phyloP scores from a whole-genome alignment of 371 early-diverging fungal species.

The Mortierella sp. region DNA sequence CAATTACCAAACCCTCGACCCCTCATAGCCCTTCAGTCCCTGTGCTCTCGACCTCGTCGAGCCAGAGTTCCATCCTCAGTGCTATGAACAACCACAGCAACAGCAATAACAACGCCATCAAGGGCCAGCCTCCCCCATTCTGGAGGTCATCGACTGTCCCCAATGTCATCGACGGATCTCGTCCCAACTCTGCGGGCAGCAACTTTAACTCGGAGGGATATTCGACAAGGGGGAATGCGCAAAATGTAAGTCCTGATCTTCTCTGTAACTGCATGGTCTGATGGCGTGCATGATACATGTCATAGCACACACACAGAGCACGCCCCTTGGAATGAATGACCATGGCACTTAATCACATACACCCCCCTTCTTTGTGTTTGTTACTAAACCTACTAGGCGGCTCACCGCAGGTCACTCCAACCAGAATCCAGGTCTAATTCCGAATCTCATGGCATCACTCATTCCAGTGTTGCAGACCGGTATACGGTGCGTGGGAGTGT shows the following conservation, averaged over 20 bases:
- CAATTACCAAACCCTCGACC: constrained; percentile 37
- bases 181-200: constrained; percentile 35
- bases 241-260: constrained; percentile 13
- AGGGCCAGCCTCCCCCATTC: constrained; percentile 8
- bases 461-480: constrained; percentile 34
- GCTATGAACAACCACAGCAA: constrained; percentile 18
- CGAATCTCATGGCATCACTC: constrained; percentile 14
- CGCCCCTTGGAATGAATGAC: neutral
- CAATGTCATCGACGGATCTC: constrained; percentile 21
- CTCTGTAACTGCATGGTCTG: neutral
- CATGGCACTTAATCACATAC: neutral
- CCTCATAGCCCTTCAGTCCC: constrained; percentile 35
- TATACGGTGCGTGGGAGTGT: constrained; percentile 28
- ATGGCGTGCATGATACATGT: neutral
- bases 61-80: constrained; percentile 35
- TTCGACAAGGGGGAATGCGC: constrained; percentile 6
- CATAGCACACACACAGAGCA: neutral
- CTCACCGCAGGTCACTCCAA: constrained; percentile 32
- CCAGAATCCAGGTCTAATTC: constrained; percentile 27
- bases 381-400: neutral
- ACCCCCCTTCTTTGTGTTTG: neutral
- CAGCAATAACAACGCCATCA: constrained; percentile 11
- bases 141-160: constrained; percentile 39
- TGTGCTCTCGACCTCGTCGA: constrained; percentile 36
- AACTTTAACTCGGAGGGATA: constrained; percentile 26